Evolutionary conservation across 2,329 filamentous ascomycete genomes (phyloP).

Genomic region (Conoideocrella luteorostrata): DNA sequence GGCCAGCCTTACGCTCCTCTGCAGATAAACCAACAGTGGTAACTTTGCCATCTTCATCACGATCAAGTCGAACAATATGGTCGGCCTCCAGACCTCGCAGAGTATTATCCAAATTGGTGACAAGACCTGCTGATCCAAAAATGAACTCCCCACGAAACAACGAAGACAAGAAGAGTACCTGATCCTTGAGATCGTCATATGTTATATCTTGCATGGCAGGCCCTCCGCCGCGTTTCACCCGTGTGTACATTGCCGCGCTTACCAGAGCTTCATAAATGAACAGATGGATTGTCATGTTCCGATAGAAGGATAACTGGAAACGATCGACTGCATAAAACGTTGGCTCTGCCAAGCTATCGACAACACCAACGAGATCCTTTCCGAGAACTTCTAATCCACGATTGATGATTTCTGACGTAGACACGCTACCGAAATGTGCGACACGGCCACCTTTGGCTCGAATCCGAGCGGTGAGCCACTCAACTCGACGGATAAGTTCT

Average conservation of each 20-base stretch:
- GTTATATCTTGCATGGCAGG: conserved; percentile 72
- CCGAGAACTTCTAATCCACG: conserved; percentile 88
- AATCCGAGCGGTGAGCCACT: conserved; percentile 82
- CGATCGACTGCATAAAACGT: conserved; percentile 93
- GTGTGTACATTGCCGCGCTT: conserved; percentile 82
- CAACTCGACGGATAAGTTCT: conserved; percentile 78
- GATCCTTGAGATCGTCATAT: conserved; percentile 65
- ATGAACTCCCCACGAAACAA: conserved; percentile 97
- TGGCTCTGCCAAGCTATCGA: conserved; percentile 76
- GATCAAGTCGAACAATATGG: conserved; percentile 63
- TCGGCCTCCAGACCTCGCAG: conserved; percentile 72
- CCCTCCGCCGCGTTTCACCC: conserved; percentile 85
- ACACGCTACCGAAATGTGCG: conserved; percentile 80
- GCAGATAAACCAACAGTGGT: conserved; percentile 67
- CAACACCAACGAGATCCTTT: conserved; percentile 74
- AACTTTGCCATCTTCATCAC: conserved; percentile 50
- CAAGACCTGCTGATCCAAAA: conserved; percentile 80
- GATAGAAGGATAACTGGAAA: conserved; percentile 96
- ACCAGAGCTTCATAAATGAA: conserved; percentile 93
- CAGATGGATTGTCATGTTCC: conserved; percentile 98
- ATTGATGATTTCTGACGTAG: conserved; percentile 76
- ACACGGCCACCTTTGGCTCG: conserved; percentile 83
- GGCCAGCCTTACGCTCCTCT: conserved; percentile 66
- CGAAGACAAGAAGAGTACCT: conserved; percentile 85
- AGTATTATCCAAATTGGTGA: conserved; percentile 73